Evolutionary conservation across 768 basidiomycete species (phyloP), one percentile per base, ranked within the genome.

Genomic region (Russula brevipes): DNA sequence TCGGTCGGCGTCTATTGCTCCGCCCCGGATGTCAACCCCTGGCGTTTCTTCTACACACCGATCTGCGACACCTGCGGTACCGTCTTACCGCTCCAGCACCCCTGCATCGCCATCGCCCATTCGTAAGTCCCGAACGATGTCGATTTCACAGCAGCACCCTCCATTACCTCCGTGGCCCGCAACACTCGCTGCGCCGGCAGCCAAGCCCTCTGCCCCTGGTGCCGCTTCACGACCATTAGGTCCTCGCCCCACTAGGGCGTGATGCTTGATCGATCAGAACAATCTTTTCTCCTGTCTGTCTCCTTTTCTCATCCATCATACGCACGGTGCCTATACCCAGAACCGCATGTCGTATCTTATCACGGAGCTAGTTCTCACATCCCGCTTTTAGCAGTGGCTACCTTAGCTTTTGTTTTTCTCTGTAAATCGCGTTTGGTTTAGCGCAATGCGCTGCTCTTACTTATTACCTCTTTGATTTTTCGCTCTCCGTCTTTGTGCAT

Each of bases 261-360:
- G 52, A 62, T 47, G 33, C 30, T 30, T 54, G 44, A 59, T 59
- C 61, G 66, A 65, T 65, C 59, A 41, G 66, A 54, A 59, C 59
- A 44, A 30, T 60, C 35, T 42, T 54, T 57, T 42, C 60, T 47
- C 33, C 45, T 45, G 42, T 57, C 24, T 45, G 35, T 54, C 19
- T 63, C 44, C 39, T 52, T 45, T 42, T 41, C 56, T 31, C 42
- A n/a, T 30, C 45, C 35, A 19, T 24, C 14, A 44, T 59, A 55
- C 64, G 54, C 59, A 66, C 64, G 63, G 56, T 65, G 30, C 55
- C 57, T 65, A 68, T 68, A 68, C 66, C 66, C 66, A 54, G 50
- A 54, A 19, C 51, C 66, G 49, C 63, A 59, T 56, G 58, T 42
- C 66, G 64, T 67, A 67, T 61, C 54, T 61, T 67, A 66, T 57